phyloP scores from a whole-genome alignment of 108 stramenopile species.

The Epithemia pelagica region DNA sequence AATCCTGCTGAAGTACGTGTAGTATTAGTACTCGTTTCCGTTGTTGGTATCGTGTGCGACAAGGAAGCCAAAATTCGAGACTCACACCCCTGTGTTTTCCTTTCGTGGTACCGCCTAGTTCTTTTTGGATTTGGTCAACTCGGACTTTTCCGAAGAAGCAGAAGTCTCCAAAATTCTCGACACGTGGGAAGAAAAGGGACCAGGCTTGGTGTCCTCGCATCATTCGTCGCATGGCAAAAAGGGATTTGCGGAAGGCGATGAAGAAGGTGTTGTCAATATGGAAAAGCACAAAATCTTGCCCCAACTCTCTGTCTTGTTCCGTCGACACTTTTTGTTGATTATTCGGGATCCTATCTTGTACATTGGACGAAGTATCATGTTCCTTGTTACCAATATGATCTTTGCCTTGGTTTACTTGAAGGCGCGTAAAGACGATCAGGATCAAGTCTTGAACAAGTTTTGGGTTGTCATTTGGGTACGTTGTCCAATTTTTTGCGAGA shows the following conservation, averaged over 20 bases:
- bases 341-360: constrained; percentile 26
- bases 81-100: not conserved
- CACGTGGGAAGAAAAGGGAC: constrained; percentile 22
- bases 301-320: constrained; percentile 20
- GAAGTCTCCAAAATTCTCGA: constrained; percentile 29
- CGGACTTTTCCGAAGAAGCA: constrained; percentile 23
- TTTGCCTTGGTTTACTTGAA: constrained; percentile 25
- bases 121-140: constrained; percentile 37
- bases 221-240: constrained; percentile 5
- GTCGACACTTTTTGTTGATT: constrained; percentile 12
- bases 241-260: constrained; percentile 3
- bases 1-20: constrained; percentile 20
- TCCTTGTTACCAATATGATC: constrained; percentile 13
- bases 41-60: not conserved
- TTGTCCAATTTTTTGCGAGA: too few species aligned
- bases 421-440: constrained; percentile 15
- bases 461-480: constrained; percentile 15
- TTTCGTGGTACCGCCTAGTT: constrained; percentile 7
- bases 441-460: constrained; percentile 20
- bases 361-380: constrained; percentile 17
- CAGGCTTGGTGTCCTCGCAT: constrained; percentile 1
- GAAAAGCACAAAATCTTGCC: not conserved
- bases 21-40: not conserved
- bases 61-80: too few species aligned
- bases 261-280: constrained; percentile 2